Percentiles rank a stretch among this genome's conserved stretches.
These are phyloP conservation scores for Chlamydomonas reinhardtii DNA, from an alignment of 163 green algal genomes.

Conservation along the genomic window DNA sequence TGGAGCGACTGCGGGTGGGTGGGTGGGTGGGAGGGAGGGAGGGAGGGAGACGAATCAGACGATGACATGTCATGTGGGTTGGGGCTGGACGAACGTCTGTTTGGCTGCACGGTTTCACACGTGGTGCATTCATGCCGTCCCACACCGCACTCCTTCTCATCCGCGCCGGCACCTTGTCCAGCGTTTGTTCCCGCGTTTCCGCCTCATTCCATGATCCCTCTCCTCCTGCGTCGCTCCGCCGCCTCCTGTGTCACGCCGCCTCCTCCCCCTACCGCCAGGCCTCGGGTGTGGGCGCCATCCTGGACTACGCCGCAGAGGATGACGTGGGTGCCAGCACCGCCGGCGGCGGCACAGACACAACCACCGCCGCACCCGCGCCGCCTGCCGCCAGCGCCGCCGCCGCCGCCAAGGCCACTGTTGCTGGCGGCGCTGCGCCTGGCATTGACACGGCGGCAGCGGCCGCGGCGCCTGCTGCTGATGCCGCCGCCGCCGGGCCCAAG, in stretches of 20 bases:
- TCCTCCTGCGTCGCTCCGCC: too few relatives aligned
- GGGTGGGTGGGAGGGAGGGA: background rate
- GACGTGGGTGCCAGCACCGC: slow-evolving; percentile 65
- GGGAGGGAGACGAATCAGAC: too few relatives aligned
- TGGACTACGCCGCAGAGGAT: slow-evolving; percentile 93
- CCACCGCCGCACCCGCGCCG: background rate
- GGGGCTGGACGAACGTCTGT: too few relatives aligned
- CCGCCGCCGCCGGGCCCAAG: background rate
- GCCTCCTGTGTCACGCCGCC: too few relatives aligned
- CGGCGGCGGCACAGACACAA: background rate
- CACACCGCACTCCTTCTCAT: too few relatives aligned
- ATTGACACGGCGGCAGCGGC: too few relatives aligned
- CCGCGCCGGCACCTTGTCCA: too few relatives aligned
- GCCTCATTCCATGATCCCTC: too few relatives aligned
- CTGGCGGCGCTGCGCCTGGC: background rate
- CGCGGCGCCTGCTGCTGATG: background rate
- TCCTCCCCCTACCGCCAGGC: background rate
- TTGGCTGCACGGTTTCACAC: too few relatives aligned
- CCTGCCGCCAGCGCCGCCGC: background rate
- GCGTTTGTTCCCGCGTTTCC: too few relatives aligned
- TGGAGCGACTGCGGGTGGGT: slow-evolving; percentile 43
- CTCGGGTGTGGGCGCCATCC: slow-evolving; percentile 80
- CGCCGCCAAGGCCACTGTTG: background rate
- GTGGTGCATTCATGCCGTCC: too few relatives aligned
- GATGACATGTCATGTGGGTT: too few relatives aligned